A percentile compares a stretch with the other conserved stretches of the same genome.
Conservation (phyloP, 495 filamentous ascomycete genomes). For the Aspergillus coremiiformis region DNA sequence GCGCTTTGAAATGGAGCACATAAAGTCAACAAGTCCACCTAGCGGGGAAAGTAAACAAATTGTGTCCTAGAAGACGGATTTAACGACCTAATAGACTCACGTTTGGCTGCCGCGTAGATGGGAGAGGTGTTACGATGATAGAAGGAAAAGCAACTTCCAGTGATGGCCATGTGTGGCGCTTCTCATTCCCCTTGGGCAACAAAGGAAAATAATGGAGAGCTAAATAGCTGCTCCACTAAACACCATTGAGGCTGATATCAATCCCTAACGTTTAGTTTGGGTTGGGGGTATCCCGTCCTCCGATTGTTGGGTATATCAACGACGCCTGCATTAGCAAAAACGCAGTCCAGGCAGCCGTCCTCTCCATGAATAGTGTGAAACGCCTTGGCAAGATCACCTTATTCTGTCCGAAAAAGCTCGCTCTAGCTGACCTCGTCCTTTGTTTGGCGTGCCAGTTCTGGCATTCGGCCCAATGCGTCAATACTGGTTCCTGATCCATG, state of each 20-base stretch:
- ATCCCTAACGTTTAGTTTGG: slow-evolving; percentile 13
- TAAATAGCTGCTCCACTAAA: slow-evolving; percentile 14
- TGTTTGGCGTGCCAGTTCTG: slow-evolving; percentile 10
- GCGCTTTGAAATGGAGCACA: slow-evolving; percentile 14
- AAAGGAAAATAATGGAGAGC: slow-evolving; percentile 21
- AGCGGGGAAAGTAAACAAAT: neutral
- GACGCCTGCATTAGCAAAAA: slow-evolving; percentile 19
- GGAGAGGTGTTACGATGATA: slow-evolving; percentile 15
- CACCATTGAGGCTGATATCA: slow-evolving; percentile 16
- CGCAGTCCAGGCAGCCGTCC: slow-evolving; percentile 11
- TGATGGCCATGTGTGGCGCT: slow-evolving; percentile 18
- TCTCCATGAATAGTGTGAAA: slow-evolving; percentile 9
- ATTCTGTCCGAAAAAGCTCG: slow-evolving; percentile 12
- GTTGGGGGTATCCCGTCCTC: slow-evolving; percentile 6
- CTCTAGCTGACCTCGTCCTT: slow-evolving; percentile 6
- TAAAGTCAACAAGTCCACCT: slow-evolving; percentile 14
- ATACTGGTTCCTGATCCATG: slow-evolving; percentile 9
- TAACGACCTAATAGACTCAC: slow-evolving; percentile 1
- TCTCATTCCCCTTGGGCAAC: slow-evolving; percentile 8
- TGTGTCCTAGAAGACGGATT: neutral
- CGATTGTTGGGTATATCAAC: slow-evolving; percentile 8
- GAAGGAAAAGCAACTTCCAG: slow-evolving; percentile 16
- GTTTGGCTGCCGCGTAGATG: slow-evolving; percentile 17
- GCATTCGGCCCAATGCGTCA: slow-evolving; percentile 5
- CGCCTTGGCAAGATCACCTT: slow-evolving; percentile 7